Conservation (phyloP, 2,329 filamentous ascomycete genomes). For the Pseudogymnoascus sp. region DNA sequence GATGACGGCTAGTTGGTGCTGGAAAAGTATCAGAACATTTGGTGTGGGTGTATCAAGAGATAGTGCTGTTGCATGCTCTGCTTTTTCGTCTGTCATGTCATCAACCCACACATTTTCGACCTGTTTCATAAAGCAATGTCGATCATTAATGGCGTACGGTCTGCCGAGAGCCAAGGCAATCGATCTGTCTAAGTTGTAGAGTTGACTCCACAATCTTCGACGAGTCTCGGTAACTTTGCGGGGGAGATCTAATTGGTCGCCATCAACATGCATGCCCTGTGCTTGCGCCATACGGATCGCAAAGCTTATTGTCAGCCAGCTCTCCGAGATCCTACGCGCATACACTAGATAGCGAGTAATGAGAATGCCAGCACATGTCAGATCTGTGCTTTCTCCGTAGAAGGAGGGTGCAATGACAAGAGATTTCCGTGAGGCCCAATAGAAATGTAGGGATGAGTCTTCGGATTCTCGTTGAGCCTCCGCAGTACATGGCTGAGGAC, state of each 20-base stretch:
- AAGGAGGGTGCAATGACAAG: constrained; percentile 36
- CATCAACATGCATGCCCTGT: constrained; percentile 37
- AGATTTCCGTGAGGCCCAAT: constrained; percentile 32
- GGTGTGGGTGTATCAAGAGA: constrained; percentile 28
- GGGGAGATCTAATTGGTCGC: constrained; percentile 31
- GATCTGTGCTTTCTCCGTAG: constrained; percentile 33
- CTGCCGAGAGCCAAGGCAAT: constrained; percentile 34
- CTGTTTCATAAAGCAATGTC: constrained; percentile 31
- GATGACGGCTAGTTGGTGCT: constrained; percentile 29
- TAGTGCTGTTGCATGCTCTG: constrained; percentile 16
- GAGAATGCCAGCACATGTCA: constrained; percentile 33
- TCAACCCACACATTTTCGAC: constrained; percentile 34
- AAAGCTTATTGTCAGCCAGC: constrained; percentile 35
- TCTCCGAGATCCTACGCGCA: constrained; percentile 31
- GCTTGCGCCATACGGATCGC: constrained; percentile 37
- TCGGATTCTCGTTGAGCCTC: constrained; percentile 31
- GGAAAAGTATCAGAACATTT: constrained; percentile 27
- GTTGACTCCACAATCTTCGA: constrained; percentile 32
- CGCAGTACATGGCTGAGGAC: constrained; percentile 24
- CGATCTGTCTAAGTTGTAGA: constrained; percentile 34
- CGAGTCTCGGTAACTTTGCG: constrained; percentile 31
- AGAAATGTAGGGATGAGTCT: constrained; percentile 34
- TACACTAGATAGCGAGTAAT: constrained; percentile 35
- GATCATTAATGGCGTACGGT: constrained; percentile 32
- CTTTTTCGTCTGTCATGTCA: constrained; percentile 28